phyloP scores from a whole-genome alignment of 176 grass and related monocot species.

The Aegilops umbellulata region DNA sequence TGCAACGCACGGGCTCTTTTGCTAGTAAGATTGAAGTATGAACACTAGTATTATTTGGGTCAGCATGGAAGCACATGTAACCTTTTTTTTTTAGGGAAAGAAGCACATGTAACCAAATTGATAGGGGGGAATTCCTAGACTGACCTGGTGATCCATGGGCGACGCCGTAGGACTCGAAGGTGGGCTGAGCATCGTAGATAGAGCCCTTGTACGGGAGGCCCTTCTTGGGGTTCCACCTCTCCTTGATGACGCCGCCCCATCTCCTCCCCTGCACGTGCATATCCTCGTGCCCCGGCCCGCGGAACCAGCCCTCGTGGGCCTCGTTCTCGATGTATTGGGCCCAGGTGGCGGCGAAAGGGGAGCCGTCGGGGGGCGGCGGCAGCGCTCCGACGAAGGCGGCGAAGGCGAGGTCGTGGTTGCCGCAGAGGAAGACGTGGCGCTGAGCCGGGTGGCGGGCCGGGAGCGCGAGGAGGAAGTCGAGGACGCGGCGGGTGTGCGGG shows the following conservation, averaged over 20 bases:
- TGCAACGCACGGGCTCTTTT: no score
- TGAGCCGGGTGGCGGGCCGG: slow-evolving; percentile 54
- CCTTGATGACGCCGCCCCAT: slow-evolving; percentile 65
- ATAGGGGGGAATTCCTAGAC: not conserved
- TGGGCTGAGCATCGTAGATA: slow-evolving; percentile 74
- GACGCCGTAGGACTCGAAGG: slow-evolving; percentile 86
- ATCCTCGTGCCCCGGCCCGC: slow-evolving; percentile 53
- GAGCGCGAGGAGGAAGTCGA: slow-evolving; percentile 75
- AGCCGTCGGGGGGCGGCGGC: slow-evolving; percentile 57
- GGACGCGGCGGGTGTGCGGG: slow-evolving; percentile 48
- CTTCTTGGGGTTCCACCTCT: slow-evolving; percentile 65
- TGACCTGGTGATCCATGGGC: slow-evolving; percentile 76
- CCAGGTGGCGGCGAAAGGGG: slow-evolving; percentile 70
- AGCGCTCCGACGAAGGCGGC: slow-evolving; percentile 85
- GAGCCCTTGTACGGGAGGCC: slow-evolving; percentile 68
- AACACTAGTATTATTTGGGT: not conserved
- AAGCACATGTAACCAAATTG: slow-evolving; percentile 15
- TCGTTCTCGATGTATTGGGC: slow-evolving; percentile 58
- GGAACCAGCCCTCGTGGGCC: slow-evolving; percentile 84
- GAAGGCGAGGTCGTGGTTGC: slow-evolving; percentile 94
- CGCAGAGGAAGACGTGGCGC: slow-evolving; percentile 89
- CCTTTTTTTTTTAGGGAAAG: no score
- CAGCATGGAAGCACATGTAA: slow-evolving; percentile 10
- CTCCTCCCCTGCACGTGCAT: slow-evolving; percentile 89
- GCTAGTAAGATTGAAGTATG: not conserved